Evolutionary conservation across 2,329 filamentous ascomycete species (phyloP).

Genomic region (Xylaria hypoxylon): DNA sequence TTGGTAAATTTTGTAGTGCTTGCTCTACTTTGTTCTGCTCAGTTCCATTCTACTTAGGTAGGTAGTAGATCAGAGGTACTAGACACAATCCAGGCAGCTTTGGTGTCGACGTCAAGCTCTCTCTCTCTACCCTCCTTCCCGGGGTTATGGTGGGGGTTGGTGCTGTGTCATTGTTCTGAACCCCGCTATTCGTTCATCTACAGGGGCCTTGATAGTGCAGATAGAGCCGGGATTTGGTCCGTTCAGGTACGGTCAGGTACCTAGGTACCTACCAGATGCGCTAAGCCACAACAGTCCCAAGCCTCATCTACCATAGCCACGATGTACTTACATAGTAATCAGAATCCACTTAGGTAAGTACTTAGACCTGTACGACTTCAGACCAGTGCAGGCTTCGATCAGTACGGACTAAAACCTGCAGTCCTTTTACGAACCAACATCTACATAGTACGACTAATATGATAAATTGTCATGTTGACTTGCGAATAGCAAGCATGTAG

Average conservation of each 20-base stretch:
- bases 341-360: too few species aligned
- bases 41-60: neutral
- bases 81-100: conserved; percentile 38
- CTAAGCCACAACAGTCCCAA: conserved; percentile 28
- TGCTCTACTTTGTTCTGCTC: neutral
- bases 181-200: conserved; percentile 30
- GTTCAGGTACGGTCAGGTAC: conserved; percentile 4
- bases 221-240: neutral
- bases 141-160: conserved; percentile 30
- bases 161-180: conserved; percentile 13
- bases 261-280: neutral
- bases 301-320: conserved; percentile 16
- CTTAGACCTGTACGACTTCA: too few species aligned
- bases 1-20: too few species aligned
- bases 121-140: neutral
- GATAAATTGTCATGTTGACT: too few species aligned
- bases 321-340: too few species aligned
- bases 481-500: too few species aligned
- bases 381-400: too few species aligned
- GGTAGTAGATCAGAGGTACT: too few species aligned
- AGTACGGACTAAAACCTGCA: too few species aligned
- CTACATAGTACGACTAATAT: too few species aligned
- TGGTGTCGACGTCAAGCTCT: conserved; percentile 36
- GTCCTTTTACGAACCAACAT: too few species aligned
- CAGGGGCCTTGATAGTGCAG: neutral